A percentile compares a stretch with the other conserved stretches of the same genome.
These are phyloP conservation scores for Parasarocladium wereldwijsianum DNA, from an alignment of 2,329 filamentous ascomycete species.

Conservation along the genomic window DNA sequence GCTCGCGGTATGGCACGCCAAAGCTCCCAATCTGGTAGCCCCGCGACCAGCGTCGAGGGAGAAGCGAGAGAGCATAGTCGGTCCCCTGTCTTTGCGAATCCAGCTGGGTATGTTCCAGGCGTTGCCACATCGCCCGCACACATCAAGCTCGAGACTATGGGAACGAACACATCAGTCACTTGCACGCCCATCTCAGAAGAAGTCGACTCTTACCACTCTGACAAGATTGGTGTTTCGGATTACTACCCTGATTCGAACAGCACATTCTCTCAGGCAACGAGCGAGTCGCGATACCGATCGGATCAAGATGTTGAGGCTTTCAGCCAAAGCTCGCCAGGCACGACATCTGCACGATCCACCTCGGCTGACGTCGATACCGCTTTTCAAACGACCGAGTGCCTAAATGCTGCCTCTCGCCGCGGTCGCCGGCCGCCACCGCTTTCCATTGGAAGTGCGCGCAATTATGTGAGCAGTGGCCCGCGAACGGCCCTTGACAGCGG, in stretches of 20 bases:
- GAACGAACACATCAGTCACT: too few species aligned
- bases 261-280: constrained; percentile 7
- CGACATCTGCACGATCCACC: constrained; percentile 1
- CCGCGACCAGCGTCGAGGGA: too few species aligned
- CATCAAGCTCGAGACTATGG: too few species aligned
- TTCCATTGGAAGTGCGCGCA: constrained; percentile 26
- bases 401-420: constrained; percentile 39
- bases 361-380: constrained; percentile 8
- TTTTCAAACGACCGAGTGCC: constrained; percentile 32
- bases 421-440: constrained; percentile 29
- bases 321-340: constrained; percentile 4
- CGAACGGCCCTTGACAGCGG: constrained; percentile 33
- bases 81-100: too few species aligned
- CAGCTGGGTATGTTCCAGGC: too few species aligned
- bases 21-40: constrained; percentile 6
- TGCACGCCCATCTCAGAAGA: too few species aligned
- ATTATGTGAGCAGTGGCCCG: constrained; percentile 24
- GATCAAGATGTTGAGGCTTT: constrained; percentile 3
- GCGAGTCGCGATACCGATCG: constrained; percentile 11
- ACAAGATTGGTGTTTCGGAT: too few species aligned
- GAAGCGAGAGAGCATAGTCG: too few species aligned
- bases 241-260: too few species aligned
- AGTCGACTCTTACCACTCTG: too few species aligned
- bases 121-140: too few species aligned
- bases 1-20: constrained; percentile 10